Conservation (phyloP, 192 early-diverging fungal species). For the Paraglomus brasilianum region DNA sequence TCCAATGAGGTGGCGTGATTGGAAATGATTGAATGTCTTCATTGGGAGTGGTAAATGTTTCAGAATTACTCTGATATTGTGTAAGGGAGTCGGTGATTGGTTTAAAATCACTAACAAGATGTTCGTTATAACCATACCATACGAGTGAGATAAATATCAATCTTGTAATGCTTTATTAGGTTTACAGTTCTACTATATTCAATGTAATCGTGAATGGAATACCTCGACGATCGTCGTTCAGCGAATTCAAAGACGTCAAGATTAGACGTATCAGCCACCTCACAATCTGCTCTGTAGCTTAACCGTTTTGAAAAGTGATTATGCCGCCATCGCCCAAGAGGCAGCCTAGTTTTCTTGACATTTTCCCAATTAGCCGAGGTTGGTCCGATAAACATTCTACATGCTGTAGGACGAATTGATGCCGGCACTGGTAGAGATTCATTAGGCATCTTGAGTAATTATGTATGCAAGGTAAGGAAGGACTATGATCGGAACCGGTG, state of each 20-base stretch:
- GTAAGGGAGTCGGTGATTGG: neutral
- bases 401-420: conserved; percentile 1
- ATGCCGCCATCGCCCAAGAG: neutral
- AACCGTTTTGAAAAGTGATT: conserved; percentile 7
- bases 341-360: too few species aligned
- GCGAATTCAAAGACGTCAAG: neutral
- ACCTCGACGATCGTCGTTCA: neutral
- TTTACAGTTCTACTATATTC: neutral
- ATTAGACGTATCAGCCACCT: neutral
- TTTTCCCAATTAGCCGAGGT: conserved; percentile 17
- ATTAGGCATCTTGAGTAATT: neutral
- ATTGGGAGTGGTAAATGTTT: conserved; percentile 15
- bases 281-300: conserved; percentile 1
- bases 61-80: neutral
- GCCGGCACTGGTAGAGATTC: neutral
- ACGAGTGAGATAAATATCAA: neutral
- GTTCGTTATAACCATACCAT: neutral
- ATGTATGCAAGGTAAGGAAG: too few species aligned
- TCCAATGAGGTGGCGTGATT: neutral
- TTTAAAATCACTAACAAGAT: neutral
- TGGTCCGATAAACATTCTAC: conserved; percentile 23
- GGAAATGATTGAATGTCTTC: neutral
- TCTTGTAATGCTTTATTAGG: neutral
- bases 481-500: too few species aligned
- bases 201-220: neutral